Base-by-base conservation (phyloP, 257 asterid genomes). In the Cynanchum wilfordii region DNA sequence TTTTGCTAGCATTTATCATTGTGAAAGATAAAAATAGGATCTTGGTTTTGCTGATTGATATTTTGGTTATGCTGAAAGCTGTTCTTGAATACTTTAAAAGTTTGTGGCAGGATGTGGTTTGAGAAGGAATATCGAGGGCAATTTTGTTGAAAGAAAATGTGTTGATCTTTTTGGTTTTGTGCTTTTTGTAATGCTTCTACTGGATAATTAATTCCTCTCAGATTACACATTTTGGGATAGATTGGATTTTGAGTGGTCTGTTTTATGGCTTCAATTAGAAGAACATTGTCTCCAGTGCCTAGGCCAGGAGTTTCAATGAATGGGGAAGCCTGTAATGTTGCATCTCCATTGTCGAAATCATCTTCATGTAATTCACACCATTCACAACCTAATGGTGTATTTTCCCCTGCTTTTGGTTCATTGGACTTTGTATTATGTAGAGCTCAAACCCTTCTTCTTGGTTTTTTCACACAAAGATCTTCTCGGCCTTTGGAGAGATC, bases 201-300 rank as follows among this genome's bases (percentile, higher is more conserved):
- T 44, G 9, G 47, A 6, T 59, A 47, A 36, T 72, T 59, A 47
- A 36, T 72, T 25, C 63, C 60, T 55, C 62, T 47, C 49, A 10
- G 7, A 16, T 11, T 22, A 38, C 22, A 24, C 40, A 44, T 15
- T 25, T 69, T 69, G 40, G 4, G 57, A 36, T 24, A 68, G 68
- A 44, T 59, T 36, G 64, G 71, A 65, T 63, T 2, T 52, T 51
- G 10, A 9, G 55, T 45, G 63, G 78, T 73, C 42, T 60, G 49
- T 56, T 81, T 24, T 40, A 91, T 91, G 96, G 93, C 96, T 66
- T 91, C 91, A 19, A 83, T 89, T 66, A 82, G 97, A 79, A 81
- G 97, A 77, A 79, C 91, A 36, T 45, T 86, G 71, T 86, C 91
- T 29, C 94, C 90, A 4, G 86, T 87, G 73, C 86, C 90, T 74